Percentiles rank a stretch among this genome's conserved stretches.
phyloP scores from a whole-genome alignment of 345 rosid species.

The Cardamine resedifolia region DNA sequence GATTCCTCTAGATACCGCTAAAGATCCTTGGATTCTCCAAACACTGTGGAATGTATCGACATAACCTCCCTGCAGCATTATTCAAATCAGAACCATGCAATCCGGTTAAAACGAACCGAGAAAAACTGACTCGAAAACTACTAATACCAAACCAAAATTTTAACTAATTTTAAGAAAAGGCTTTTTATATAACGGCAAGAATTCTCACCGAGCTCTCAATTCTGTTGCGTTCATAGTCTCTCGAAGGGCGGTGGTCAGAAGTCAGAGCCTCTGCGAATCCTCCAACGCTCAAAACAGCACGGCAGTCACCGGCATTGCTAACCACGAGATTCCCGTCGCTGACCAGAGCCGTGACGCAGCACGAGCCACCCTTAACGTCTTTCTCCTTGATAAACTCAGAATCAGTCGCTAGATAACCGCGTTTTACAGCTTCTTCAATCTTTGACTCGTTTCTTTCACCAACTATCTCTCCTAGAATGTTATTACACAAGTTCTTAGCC shows the following conservation, averaged over 20 bases:
- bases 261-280: conserved; percentile 77
- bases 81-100: not conserved
- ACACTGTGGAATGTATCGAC: conserved; percentile 59
- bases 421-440: conserved; percentile 56
- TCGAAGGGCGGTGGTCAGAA: conserved; percentile 75
- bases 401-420: conserved; percentile 73
- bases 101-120: not conserved
- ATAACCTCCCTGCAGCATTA: conserved; percentile 65
- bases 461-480: conserved; percentile 49
- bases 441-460: conserved; percentile 36
- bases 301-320: conserved; percentile 84
- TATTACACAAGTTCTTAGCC: conserved; percentile 60
- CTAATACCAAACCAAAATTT: no score
- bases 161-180: no score
- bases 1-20: conserved; percentile 85
- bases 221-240: conserved; percentile 72
- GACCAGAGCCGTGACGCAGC: conserved; percentile 82
- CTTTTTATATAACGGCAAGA: not conserved
- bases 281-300: conserved; percentile 78
- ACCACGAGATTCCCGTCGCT: conserved; percentile 60
- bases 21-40: conserved; percentile 82
- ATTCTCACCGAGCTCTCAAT: conserved; percentile 56
- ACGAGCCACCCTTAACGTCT: conserved; percentile 68
- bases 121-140: no score
- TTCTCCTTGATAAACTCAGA: conserved; percentile 57